Evolutionary conservation across 257 asterid species (phyloP).

Genomic region (Coffea canephora): DNA sequence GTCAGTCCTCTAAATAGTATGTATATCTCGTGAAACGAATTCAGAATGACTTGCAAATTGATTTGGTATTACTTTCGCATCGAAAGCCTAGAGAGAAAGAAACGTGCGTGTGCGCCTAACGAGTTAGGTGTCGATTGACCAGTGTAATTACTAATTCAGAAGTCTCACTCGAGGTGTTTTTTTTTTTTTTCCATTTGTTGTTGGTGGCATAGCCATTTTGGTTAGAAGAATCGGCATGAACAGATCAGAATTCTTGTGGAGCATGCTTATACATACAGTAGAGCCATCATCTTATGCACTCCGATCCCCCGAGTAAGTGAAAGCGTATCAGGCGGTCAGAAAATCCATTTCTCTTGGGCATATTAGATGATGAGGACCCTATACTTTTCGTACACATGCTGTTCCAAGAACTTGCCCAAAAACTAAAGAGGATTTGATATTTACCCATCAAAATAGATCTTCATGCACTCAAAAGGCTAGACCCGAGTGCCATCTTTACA

Average conservation of each 20-base stretch:
- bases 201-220: background rate
- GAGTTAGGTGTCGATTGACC: background rate
- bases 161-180: background rate
- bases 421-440: background rate
- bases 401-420: background rate
- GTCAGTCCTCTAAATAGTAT: background rate
- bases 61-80: background rate
- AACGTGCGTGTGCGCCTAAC: background rate
- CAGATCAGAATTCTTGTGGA: no score
- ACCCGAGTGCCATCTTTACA: background rate
- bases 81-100: no score
- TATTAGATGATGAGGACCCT: conserved; percentile 3
- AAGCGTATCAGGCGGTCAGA: conserved; percentile 14
- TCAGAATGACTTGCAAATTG: background rate
- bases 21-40: background rate
- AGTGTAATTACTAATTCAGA: background rate
- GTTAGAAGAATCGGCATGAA: background rate
- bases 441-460: background rate
- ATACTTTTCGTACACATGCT: conserved; percentile 12
- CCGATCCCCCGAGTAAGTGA: conserved; percentile 1
- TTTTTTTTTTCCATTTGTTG: background rate
- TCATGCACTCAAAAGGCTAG: conserved; percentile 9
- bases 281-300: background rate
- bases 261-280: background rate
- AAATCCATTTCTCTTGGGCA: conserved; percentile 2